Base-by-base conservation (phyloP, 805 yeast genomes). In the Ogataea chonburiensis region DNA sequence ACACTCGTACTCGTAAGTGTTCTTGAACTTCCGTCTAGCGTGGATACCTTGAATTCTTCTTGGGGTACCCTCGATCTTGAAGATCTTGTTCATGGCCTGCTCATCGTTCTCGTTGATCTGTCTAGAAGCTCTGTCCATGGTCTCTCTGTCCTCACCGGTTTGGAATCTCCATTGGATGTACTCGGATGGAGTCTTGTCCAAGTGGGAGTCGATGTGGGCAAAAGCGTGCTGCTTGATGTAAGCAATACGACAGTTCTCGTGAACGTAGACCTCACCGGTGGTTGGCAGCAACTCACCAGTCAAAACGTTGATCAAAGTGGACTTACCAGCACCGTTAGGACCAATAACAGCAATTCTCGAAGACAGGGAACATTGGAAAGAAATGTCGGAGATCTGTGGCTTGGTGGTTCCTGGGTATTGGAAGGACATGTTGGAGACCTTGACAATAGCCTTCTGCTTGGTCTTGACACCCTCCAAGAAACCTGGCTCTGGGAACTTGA, bases 101-200 rank as follows among this genome's bases (percentile, higher is more conserved):
- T 89, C 97, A 75, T 93, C 98, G 60, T 77, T 73, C 77, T 93
- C 98, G 67, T 85, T 88, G 70, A 93, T 88, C 70, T 83, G 91
- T 80, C 98, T 87, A 71, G 94, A 87, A 68, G 98, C 98, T 79
- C 98, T 86, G 80, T 93, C 98, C 98, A 93, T 93, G 74, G 98
- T 93, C 80, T 93, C 98, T 79, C 98, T 88, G 75, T 93, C 98
- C 79, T 93, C 98, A 89, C 98, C 98, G 67, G 98, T 93, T 79
- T 93, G 98, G 97, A 91, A 93, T 84, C 98, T 93, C 98, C 98
- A 93, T 79, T 93, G 98, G 61, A 93, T 93, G 79, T 93, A 93
- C 79, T 93, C 98, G 63, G 97, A 88, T 67, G 98, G 98, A 65
- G 99, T 93, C 81, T 85, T 86, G 81, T 93, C 99, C 70, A 91